Base-by-base conservation (phyloP, 163 green algal genomes). In the Coccomyxa subellipsoidea region DNA sequence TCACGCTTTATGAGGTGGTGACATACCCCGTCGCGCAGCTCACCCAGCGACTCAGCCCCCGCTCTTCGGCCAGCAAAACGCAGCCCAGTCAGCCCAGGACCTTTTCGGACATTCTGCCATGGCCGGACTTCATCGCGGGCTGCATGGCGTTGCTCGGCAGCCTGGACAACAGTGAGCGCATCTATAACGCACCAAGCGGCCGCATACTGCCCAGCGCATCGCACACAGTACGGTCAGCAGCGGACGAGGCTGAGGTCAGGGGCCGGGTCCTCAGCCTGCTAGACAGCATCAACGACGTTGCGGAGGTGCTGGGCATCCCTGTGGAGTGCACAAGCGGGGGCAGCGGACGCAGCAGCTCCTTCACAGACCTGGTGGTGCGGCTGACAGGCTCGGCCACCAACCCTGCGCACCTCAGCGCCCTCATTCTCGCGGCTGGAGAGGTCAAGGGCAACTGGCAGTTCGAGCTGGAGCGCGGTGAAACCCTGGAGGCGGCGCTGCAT, bases 361-460 rank as follows among this genome's bases (percentile, higher is more conserved):
- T 81, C 18, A 80, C 66, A 32, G 83, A 87, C 69, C 34, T 84
- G 47, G 18, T 66, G 18, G 18, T 66, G 47, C 47, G 47, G 12
- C 47, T 18, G 12, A 18, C 47, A 29, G 47, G 47, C 47, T 12
- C 47, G 47, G 12, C 12, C 47, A 12, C 12, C 47, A 18, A 66
- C 12, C 47, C 18, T 29, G 47, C 47, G 12, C 12, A 18, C 47
- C 12, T 66, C 12, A 66, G 47, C 47, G 18, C 12, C 59, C 75
- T 80, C 23, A 76, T 87, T 5, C 12, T 84, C 7, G 83, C 79
- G 34, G 76, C 69, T 31, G 38, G 66, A 4, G 37, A 72, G 37
- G 76, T 84, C 75, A 83, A 82, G 38, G 75, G 83, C 1, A 0
- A 18, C 25, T 87, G 79, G 83, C 83, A 87, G 80, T n/a, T n/a